Evolutionary conservation across 2,329 filamentous ascomycete genomes (phyloP).

Genomic region (Endoconidiophora polonica): DNA sequence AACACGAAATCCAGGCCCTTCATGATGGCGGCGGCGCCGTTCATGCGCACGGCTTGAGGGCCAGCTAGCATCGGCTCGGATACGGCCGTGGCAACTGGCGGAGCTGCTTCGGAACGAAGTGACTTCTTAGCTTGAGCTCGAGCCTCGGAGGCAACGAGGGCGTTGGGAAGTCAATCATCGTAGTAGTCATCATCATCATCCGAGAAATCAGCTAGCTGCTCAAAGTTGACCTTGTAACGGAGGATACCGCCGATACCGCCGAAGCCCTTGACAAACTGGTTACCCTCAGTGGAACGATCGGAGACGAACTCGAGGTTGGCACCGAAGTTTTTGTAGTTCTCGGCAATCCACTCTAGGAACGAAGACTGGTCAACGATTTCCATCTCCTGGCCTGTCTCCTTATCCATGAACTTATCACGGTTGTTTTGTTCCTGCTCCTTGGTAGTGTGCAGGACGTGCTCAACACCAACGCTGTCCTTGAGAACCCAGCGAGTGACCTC

Average conservation of each 20-base stretch:
- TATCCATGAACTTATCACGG: constrained; percentile 82
- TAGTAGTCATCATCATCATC: constrained; percentile 95
- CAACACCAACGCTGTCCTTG: constrained; percentile 57
- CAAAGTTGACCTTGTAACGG: constrained; percentile 99
- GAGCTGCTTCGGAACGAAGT: constrained; percentile 20
- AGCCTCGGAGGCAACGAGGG: constrained; percentile 81
- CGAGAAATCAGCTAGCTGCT: constrained; percentile 82
- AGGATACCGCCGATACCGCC: constrained; percentile 95
- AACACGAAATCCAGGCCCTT: constrained; percentile 17
- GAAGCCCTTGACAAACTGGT: constrained; percentile 99
- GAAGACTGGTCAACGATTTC: constrained; percentile 73
- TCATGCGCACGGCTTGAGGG: constrained; percentile 21
- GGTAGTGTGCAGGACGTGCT: constrained; percentile 70
- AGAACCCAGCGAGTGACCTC: constrained; percentile 85
- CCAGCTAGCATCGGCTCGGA: constrained; percentile 27
- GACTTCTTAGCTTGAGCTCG: constrained; percentile 43
- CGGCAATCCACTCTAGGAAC: constrained; percentile 98
- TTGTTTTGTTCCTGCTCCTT: constrained; percentile 58
- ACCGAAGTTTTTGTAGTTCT: constrained; percentile 97
- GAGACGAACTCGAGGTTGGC: constrained; percentile 93
- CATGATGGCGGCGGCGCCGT: constrained; percentile 20
- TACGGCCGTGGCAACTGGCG: constrained; percentile 25
- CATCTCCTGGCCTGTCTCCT: constrained; percentile 93
- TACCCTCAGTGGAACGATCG: constrained; percentile 91
- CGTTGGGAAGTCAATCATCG: constrained; percentile 77